A percentile compares a stretch with the other conserved stretches of the same genome.
phyloP scores from a whole-genome alignment of 2,329 filamentous ascomycete genomes.

The Pochonia chlamydosporia region DNA sequence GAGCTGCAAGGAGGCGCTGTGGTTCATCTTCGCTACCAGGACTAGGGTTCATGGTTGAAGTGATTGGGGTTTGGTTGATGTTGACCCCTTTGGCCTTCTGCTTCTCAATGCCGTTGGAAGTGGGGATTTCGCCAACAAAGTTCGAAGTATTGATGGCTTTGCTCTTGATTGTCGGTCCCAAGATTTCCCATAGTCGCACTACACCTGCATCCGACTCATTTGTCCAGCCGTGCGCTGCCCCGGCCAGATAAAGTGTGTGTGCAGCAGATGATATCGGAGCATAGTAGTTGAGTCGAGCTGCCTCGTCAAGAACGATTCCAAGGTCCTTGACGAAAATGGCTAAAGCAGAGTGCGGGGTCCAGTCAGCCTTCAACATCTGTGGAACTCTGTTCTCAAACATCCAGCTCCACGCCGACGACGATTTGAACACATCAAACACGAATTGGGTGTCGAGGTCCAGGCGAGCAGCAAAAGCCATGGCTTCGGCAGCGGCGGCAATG shows the following conservation, averaged over 20 bases:
- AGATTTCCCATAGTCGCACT: slow-evolving; percentile 31
- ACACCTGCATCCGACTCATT: slow-evolving; percentile 29
- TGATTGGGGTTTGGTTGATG: no score
- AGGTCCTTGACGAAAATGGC: slow-evolving; percentile 30
- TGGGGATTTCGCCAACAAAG: no score
- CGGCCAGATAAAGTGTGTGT: slow-evolving; percentile 26
- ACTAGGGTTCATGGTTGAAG: not conserved
- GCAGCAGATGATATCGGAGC: slow-evolving; percentile 23
- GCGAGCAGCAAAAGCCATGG: slow-evolving; percentile 48
- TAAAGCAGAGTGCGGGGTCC: slow-evolving; percentile 27
- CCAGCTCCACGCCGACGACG: slow-evolving; percentile 27
- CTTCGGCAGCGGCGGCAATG: slow-evolving; percentile 49
- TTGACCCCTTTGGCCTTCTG: no score
- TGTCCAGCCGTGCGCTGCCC: slow-evolving; percentile 23
- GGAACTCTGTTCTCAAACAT: slow-evolving; percentile 31
- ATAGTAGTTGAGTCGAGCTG: slow-evolving; percentile 20
- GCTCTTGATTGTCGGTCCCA: slow-evolving; percentile 15
- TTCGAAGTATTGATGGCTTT: not conserved
- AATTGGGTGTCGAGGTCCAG: slow-evolving; percentile 45
- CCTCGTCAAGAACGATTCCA: slow-evolving; percentile 26
- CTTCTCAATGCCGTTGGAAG: no score
- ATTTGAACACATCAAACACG: slow-evolving; percentile 41
- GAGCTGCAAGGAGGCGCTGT: slow-evolving; percentile 12
- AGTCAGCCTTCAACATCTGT: slow-evolving; percentile 29
- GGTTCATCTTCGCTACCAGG: not conserved